Evolutionary conservation across 306 rosid species (phyloP).

Genomic region (Corylus heterophylla): DNA sequence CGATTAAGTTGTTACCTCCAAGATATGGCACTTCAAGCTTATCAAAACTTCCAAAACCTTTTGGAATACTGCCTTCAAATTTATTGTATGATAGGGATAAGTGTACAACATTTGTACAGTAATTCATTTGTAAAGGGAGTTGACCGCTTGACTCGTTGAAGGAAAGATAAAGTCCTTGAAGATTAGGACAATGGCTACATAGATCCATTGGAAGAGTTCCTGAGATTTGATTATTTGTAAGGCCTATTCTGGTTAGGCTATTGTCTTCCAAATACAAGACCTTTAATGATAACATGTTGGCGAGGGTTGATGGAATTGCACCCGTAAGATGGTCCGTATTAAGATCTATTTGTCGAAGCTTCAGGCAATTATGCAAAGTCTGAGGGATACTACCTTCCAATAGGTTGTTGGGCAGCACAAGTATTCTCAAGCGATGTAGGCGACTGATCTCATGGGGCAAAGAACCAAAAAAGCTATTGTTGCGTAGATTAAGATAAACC

Average conservation of each 20-base stretch:
- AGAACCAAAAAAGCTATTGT: too few relatives aligned
- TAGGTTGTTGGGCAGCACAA: rapidly evolving
- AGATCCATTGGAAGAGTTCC: neutral
- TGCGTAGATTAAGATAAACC: too few relatives aligned
- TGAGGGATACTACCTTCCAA: too few relatives aligned
- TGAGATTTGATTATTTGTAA: neutral
- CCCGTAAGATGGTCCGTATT: too few relatives aligned
- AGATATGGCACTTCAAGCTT: neutral
- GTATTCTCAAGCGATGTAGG: too few relatives aligned
- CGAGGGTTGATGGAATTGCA: too few relatives aligned
- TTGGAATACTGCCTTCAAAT: neutral
- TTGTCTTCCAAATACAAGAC: too few relatives aligned
- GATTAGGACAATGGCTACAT: neutral
- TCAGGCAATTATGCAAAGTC: too few relatives aligned
- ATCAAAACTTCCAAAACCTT: neutral
- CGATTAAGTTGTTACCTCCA: neutral
- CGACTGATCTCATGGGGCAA: too few relatives aligned
- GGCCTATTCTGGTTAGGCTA: neutral
- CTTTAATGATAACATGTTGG: too few relatives aligned
- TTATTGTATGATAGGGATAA: neutral
- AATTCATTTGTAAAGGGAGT: neutral
- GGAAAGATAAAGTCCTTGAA: neutral
- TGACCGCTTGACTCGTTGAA: rapidly evolving
- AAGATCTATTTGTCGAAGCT: rapidly evolving
- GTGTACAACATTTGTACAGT: neutral